phyloP scores from a whole-genome alignment of 192 early-diverging fungal species.

The Coemansia sp. region DNA sequence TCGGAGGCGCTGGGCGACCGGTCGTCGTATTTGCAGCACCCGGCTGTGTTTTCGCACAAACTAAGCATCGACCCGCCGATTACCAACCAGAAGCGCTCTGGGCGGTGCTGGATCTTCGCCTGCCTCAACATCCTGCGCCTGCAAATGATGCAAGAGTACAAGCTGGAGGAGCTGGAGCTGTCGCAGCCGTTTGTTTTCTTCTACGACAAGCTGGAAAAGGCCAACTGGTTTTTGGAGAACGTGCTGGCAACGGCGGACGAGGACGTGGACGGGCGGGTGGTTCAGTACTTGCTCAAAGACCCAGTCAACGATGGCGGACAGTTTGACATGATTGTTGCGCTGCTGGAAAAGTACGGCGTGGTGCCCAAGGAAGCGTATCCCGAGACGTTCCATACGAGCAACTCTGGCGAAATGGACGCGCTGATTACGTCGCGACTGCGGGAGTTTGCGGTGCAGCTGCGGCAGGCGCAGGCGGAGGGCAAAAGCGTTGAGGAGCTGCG shows the following conservation, averaged over 20 bases:
- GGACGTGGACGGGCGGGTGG: slow-evolving; percentile 64
- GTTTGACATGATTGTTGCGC: slow-evolving; percentile 78
- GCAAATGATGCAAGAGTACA: slow-evolving; percentile 70
- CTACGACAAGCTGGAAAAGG: slow-evolving; percentile 79
- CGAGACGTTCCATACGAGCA: slow-evolving; percentile 66
- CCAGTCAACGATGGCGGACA: slow-evolving; percentile 75
- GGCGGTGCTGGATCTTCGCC: slow-evolving; percentile 84
- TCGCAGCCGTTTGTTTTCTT: slow-evolving; percentile 75
- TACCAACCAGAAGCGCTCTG: slow-evolving; percentile 75
- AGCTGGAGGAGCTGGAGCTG: slow-evolving; percentile 76
- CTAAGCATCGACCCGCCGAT: slow-evolving; percentile 53
- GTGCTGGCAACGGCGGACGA: slow-evolving; percentile 65
- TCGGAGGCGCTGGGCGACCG: slow-evolving; percentile 63
- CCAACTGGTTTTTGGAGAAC: slow-evolving; percentile 79
- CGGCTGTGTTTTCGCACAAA: slow-evolving; percentile 47
- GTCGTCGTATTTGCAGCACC: slow-evolving; percentile 33
- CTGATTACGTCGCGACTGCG: slow-evolving; percentile 67
- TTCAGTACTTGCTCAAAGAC: slow-evolving; percentile 66
- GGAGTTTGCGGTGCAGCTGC: slow-evolving; percentile 66
- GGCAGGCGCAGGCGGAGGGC: slow-evolving; percentile 54
- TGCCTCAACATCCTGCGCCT: slow-evolving; percentile 72
- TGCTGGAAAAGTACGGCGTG: slow-evolving; percentile 74
- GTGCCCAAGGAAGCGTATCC: slow-evolving; percentile 69
- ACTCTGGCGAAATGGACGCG: slow-evolving; percentile 59
- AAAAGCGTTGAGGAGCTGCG: slow-evolving; percentile 51